Percentiles rank a stretch among this genome's conserved stretches.
phyloP scores from a whole-genome alignment of 129 eudicot species.

The Tagetes patula region DNA sequence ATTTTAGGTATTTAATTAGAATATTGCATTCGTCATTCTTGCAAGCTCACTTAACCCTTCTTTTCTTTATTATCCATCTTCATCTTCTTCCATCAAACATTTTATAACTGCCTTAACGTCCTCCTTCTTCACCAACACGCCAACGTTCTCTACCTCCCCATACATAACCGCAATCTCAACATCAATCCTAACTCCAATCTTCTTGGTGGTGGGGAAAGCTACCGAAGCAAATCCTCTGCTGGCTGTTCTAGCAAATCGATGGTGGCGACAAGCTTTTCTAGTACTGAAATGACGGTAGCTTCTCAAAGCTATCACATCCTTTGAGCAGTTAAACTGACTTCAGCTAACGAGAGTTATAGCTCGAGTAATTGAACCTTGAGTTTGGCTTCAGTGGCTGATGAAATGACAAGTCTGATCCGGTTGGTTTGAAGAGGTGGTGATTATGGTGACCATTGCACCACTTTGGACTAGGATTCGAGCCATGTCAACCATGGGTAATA shows the following conservation, averaged over 20 bases:
- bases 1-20: no score
- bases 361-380: conserved; percentile 28
- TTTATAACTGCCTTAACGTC: conserved; percentile 35
- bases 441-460: conserved; percentile 38
- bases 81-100: conserved; percentile 39
- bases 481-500: conserved; percentile 38
- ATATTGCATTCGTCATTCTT: conserved; percentile 35
- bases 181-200: conserved; percentile 45
- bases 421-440: conserved; percentile 41
- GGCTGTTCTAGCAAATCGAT: conserved; percentile 35
- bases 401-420: conserved; percentile 27
- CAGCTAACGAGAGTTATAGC: conserved; percentile 28
- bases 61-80: conserved; percentile 35
- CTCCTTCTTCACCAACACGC: conserved; percentile 39
- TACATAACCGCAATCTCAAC: conserved; percentile 21
- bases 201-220: conserved; percentile 38
- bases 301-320: conserved; percentile 49
- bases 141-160: conserved; percentile 29
- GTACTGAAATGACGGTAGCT: conserved; percentile 25
- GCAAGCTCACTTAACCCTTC: conserved; percentile 38
- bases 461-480: conserved; percentile 44
- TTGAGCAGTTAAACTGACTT: conserved; percentile 42
- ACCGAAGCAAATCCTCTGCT: conserved; percentile 30
- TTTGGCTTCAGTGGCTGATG: conserved; percentile 34
- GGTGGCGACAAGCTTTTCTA: conserved; percentile 26